Evolutionary conservation across 176 grass and related monocot genomes (phyloP).

Genomic region (Musa itinerans): DNA sequence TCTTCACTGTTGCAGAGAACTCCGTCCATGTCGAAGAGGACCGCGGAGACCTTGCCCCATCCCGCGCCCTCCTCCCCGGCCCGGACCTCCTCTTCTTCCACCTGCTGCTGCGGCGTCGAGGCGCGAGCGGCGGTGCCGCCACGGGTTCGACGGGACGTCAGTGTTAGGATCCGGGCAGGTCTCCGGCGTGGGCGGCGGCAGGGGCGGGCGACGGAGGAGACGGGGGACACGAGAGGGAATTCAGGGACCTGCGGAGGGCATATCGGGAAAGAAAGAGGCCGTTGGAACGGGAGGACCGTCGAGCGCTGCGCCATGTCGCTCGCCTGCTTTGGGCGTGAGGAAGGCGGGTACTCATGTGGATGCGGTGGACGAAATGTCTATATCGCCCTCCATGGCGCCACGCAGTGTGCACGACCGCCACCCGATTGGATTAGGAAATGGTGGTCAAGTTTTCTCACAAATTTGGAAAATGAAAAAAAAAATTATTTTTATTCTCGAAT

Average conservation of each 20-base stretch:
- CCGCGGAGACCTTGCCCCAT: constrained; percentile 80
- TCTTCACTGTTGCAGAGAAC: constrained; percentile 96
- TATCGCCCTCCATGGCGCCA: not conserved
- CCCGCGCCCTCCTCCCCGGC: constrained; percentile 3
- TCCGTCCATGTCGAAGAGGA: constrained; percentile 96
- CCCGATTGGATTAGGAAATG: constrained; percentile 18
- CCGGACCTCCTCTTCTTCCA: not conserved
- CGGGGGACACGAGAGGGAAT: not conserved
- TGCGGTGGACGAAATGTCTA: constrained; percentile 1
- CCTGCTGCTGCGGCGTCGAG: constrained; percentile 14
- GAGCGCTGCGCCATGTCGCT: constrained; percentile 53
- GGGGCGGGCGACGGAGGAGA: constrained; percentile 16
- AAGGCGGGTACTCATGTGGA: not conserved
- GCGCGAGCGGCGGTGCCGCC: constrained; percentile 6
- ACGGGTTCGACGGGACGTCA: constrained; percentile 3
- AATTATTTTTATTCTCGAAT: no score
- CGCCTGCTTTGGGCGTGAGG: not conserved
- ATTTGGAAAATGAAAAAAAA: no score
- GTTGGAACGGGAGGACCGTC: constrained; percentile 28
- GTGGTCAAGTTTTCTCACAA: not conserved
- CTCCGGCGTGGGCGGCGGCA: constrained; percentile 14
- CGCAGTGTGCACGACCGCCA: not conserved
- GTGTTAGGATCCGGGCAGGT: not conserved
- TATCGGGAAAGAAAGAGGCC: constrained; percentile 19
- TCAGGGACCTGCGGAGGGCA: constrained; percentile 27